phyloP scores from a whole-genome alignment of 441 rosid species.

The Populus hybrid region DNA sequence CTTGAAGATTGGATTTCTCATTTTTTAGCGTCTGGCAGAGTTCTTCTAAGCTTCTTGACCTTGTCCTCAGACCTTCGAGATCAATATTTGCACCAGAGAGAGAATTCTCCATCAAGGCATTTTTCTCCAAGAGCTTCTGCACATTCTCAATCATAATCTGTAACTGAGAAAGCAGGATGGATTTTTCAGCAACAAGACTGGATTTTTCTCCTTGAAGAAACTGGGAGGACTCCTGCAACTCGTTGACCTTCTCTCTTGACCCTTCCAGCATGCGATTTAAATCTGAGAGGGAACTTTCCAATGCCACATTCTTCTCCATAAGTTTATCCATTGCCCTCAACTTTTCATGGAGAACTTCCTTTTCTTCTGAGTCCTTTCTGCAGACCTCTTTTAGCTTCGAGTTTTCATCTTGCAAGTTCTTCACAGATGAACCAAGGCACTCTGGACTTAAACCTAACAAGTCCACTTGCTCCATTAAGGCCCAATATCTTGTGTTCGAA shows the following conservation, averaged over 20 bases:
- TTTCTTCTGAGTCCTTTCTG: slow-evolving; percentile 56
- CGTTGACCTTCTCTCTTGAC: slow-evolving; percentile 58
- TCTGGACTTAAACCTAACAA: slow-evolving; percentile 64
- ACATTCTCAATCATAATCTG: slow-evolving; percentile 64
- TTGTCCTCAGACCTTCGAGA: slow-evolving; percentile 61
- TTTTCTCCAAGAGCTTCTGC: slow-evolving; percentile 53
- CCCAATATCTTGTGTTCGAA: slow-evolving; percentile 59
- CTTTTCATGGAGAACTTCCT: slow-evolving; percentile 26
- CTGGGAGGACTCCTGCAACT: slow-evolving; percentile 58
- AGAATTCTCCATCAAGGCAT: slow-evolving; percentile 52
- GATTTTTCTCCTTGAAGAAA: slow-evolving; percentile 73
- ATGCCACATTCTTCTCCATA: slow-evolving; percentile 52
- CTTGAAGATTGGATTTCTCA: slow-evolving; percentile 55
- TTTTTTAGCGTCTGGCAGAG: slow-evolving; percentile 56
- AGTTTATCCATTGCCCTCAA: slow-evolving; percentile 27
- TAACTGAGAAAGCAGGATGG: slow-evolving; percentile 77
- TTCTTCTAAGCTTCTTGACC: slow-evolving; percentile 62
- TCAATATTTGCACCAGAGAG: slow-evolving; percentile 65
- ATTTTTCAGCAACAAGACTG: slow-evolving; percentile 54
- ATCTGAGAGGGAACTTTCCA: slow-evolving; percentile 73
- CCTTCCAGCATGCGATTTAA: slow-evolving; percentile 68
- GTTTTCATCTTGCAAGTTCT: slow-evolving; percentile 67
- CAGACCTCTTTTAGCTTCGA: slow-evolving; percentile 46
- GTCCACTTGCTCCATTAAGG: slow-evolving; percentile 62
- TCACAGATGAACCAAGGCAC: slow-evolving; percentile 53